Evolutionary conservation across 2,329 filamentous ascomycete species (phyloP).

Genomic region (Myotisia sp.): DNA sequence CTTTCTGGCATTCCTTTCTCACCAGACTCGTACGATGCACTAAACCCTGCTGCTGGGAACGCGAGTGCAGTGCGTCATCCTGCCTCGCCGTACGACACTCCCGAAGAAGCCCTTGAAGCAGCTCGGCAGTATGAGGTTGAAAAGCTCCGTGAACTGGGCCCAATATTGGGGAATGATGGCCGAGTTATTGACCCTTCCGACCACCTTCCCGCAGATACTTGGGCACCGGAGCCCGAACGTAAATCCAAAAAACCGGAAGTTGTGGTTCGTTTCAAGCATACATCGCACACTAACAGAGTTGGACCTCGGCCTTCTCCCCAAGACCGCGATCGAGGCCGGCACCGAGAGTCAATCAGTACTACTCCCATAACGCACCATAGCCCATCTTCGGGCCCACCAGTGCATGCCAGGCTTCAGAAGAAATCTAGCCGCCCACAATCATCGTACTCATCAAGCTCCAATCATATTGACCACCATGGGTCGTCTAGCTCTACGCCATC

Average conservation of each 20-base stretch:
- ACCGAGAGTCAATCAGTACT: slow-evolving; percentile 19
- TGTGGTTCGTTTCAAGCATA: slow-evolving; percentile 34
- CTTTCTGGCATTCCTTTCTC: slow-evolving; percentile 41
- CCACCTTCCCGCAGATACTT: slow-evolving; percentile 49
- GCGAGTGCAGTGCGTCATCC: slow-evolving; percentile 21
- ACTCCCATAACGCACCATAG: slow-evolving; percentile 14
- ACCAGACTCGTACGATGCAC: slow-evolving; percentile 46
- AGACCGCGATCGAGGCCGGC: slow-evolving; percentile 9
- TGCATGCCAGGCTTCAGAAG: slow-evolving; percentile 10
- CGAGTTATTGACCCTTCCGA: slow-evolving; percentile 53
- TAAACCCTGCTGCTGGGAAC: slow-evolving; percentile 37
- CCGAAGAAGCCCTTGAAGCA: slow-evolving; percentile 26
- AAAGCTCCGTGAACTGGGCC: slow-evolving; percentile 33
- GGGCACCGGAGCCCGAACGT: slow-evolving; percentile 51
- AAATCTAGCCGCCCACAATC: slow-evolving; percentile 9
- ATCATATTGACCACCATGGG: slow-evolving; percentile 10
- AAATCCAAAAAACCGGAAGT: slow-evolving; percentile 39
- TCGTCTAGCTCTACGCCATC: slow-evolving; percentile 16
- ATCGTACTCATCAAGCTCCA: slow-evolving; percentile 13
- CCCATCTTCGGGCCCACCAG: background rate
- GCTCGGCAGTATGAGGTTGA: slow-evolving; percentile 26
- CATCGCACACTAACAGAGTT: slow-evolving; percentile 17
- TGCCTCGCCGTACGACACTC: slow-evolving; percentile 24
- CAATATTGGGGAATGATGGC: slow-evolving; percentile 50
- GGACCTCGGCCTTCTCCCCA: slow-evolving; percentile 13